Base-by-base conservation (phyloP, 1,284 basidiomycete genomes). In the Phaffia rhodozyma region DNA sequence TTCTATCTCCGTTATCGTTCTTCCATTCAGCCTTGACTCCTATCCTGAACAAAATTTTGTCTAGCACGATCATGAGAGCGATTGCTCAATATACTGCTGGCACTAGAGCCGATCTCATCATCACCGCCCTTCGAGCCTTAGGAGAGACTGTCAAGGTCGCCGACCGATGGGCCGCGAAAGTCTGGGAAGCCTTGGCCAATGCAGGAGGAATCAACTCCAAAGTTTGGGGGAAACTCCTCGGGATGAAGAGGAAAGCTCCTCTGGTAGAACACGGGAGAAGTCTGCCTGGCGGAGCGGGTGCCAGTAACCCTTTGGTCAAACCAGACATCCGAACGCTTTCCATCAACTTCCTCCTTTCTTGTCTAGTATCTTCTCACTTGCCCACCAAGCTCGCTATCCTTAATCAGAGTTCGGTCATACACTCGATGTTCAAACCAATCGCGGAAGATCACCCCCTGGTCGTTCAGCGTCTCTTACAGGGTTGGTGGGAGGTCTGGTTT, bases 1-100 rank as follows among this genome's bases (percentile, higher is more conserved):
- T 76, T 43, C 69, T 77, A 18, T 71, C 72, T 0, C 72, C 74
- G 0, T 55, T 77, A 5, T 75, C 75, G 5, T 77, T 75, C 73
- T 77, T 77, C 67, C 74, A 72, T 48, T 70, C 71, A 0, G 62
- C 69, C 9, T 69, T 76, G 18, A 64, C 72, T 18, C 71, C 71
- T 20, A 69, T 77, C 7, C 71, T 75, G 34, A 72, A 70, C 53
- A 75, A 73, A 60, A 63, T 77, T 30, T 54, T 75, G 9, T 67
- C 70, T 0, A 62, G 68, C 9, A 69, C 70, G 73, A 55, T 69
- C 69, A n/a, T 76, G 69, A 55, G 67, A 67, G 55, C 73, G 71
- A 47, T 68, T 70, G n/a, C 72, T 73, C 53, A 70, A 70, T 68
- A 56, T 25, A 32, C 49, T 9, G 27, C 38, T 21, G 30, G 51